Base-by-base conservation (phyloP, 1,139 yeast genomes). In the Geotrichum fermentans region DNA sequence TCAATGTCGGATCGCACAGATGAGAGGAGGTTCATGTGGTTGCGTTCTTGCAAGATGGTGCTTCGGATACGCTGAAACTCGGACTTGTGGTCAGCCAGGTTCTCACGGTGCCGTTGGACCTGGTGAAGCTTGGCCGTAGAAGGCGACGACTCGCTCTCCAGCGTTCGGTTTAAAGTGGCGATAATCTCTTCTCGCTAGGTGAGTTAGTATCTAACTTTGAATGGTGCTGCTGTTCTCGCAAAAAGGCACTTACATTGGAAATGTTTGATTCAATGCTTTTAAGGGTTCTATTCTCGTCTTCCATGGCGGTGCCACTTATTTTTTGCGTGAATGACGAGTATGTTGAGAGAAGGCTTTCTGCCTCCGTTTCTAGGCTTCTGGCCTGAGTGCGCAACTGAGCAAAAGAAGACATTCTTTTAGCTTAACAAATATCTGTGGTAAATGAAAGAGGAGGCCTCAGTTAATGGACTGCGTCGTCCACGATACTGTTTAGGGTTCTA, bases 61-160 rank as follows among this genome's bases (percentile, higher is more conserved):
- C 74, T 65, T 55, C 77, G 71, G 47, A 90, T 77, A 55, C 85
- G 77, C 41, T 70, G 67, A 59, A 78, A 84, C 53, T 82, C 84
- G 45, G 73, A 67, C 65, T 77, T 73, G 65, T 87, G 94, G 50
- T 89, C 95, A 49, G 72, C 75, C 32, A 88, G 70, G 24, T 79
- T 77, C 64, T 89, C 96, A 58, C 78, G 79, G 64, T 89, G 96
- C 52, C 97, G 79, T 50, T 83, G 80, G 42, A 89, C 70, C 63
- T 92, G 97, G 60, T 86, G 92, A 35, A 81, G 66, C 65, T 87
- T 86, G 0, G 92, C 78, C 0, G 92, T 78, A 1, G 89, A 76
- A 5, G 82, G 71, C n/a, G 73, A 66, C 16, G 74, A 63, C 58
- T 81, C 84, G 2, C 82, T 71, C 47, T 83, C 88, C 42, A 80